Percentiles rank a stretch among this genome's conserved stretches.
Conservation (phyloP, 2,329 filamentous ascomycete genomes). For the Apiospora arundinis region DNA sequence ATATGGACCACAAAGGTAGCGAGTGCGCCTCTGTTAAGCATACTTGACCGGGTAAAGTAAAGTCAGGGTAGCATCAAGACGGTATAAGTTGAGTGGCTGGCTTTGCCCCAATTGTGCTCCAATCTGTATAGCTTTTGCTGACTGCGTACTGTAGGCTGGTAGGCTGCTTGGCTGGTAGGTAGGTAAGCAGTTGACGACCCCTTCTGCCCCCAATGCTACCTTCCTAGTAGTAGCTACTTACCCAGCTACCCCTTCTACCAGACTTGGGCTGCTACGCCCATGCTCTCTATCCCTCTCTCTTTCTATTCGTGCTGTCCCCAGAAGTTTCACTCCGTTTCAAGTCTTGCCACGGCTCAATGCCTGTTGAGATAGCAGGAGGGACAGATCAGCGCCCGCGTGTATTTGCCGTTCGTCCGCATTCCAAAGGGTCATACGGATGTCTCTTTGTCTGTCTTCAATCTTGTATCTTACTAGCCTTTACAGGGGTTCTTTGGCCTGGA, state of each 20-base stretch:
- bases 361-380: not conserved
- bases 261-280: not conserved
- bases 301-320: not conserved
- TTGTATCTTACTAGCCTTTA: not conserved
- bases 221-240: no score
- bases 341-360: conserved; percentile 2
- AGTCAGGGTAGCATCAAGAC: conserved; percentile 2
- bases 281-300: not conserved
- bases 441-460: not conserved
- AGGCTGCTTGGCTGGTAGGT: no score
- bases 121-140: not conserved
- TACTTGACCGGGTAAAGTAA: not conserved
- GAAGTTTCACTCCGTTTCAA: conserved; percentile 19
- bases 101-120: not conserved
- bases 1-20: not conserved
- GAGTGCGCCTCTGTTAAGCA: not conserved
- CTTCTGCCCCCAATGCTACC: no score
- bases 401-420: conserved; percentile 11
- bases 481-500: conserved; percentile 6
- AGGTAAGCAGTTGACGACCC: not conserved
- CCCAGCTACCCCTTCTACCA: conserved; percentile 5
- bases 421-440: not conserved
- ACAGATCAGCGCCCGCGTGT: not conserved
- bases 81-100: conserved; percentile 19
- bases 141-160: conserved; percentile 7